Evolutionary conservation across 805 yeast genomes (phyloP).

Genomic region (Yueomyces sinensis): DNA sequence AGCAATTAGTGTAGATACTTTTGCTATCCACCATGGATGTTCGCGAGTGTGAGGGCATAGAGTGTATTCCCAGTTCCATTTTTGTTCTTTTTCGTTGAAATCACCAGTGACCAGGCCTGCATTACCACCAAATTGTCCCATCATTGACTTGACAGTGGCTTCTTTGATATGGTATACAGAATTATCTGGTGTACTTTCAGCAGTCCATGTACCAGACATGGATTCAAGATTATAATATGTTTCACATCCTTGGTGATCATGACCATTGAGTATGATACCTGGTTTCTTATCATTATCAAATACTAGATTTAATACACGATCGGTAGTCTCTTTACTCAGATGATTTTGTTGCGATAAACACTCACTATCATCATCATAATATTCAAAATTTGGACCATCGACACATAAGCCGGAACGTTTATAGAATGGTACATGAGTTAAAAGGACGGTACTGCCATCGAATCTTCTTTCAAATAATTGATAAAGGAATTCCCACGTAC

Average conservation of each 20-base stretch:
- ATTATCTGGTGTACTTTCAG: constrained; percentile 8
- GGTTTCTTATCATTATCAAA: constrained; percentile 52
- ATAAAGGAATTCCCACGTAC: constrained; percentile 62
- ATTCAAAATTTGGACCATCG: constrained; percentile 69
- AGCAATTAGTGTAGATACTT: constrained; percentile 35
- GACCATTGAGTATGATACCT: constrained; percentile 84
- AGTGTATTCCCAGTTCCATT: constrained; percentile 60
- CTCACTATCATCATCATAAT: constrained; percentile 45
- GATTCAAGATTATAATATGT: constrained; percentile 37
- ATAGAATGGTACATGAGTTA: constrained; percentile 84
- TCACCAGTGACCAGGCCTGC: constrained; percentile 74
- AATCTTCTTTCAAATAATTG: constrained; percentile 41
- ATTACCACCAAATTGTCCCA: constrained; percentile 92
- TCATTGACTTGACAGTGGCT: constrained; percentile 78
- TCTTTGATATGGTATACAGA: constrained; percentile 40
- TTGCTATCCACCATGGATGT: constrained; percentile 91
- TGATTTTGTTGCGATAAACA: constrained; percentile 77
- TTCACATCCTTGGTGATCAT: constrained; percentile 91
- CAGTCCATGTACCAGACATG: background rate
- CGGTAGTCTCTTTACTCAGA: constrained; percentile 50
- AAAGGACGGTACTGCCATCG: constrained; percentile 64
- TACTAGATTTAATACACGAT: constrained; percentile 55
- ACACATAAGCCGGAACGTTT: constrained; percentile 70
- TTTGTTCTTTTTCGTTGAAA: constrained; percentile 28
- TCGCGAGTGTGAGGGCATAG: constrained; percentile 76